These are phyloP conservation scores for Fusarium drepaniforme DNA, from an alignment of 2,329 filamentous ascomycete genomes.

Conservation along the genomic window DNA sequence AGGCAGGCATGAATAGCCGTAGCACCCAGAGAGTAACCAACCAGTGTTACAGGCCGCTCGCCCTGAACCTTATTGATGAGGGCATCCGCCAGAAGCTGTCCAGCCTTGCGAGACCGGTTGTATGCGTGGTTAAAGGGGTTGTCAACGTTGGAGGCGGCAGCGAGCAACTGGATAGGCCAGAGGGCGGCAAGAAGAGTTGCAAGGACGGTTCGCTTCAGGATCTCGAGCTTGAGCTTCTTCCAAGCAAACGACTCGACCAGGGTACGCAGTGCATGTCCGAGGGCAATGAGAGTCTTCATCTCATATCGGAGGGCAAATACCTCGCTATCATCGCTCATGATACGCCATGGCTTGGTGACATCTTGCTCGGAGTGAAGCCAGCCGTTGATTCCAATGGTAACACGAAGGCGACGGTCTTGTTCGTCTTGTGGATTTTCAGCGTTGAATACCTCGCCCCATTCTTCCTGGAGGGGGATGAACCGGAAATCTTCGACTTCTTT, in stretches of 20 bases:
- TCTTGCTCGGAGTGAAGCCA: conserved; percentile 85
- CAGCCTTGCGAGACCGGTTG: conserved; percentile 83
- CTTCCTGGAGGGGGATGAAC: conserved; percentile 78
- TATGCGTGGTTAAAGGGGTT: conserved; percentile 86
- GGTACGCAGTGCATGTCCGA: conserved; percentile 79
- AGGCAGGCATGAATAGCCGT: conserved; percentile 87
- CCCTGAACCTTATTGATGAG: conserved; percentile 86
- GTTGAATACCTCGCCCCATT: conserved; percentile 50
- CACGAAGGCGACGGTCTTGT: conserved; percentile 70
- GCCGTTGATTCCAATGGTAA: conserved; percentile 89
- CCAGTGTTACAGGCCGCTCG: conserved; percentile 81
- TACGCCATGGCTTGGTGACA: conserved; percentile 83
- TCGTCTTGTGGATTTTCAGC: conserved; percentile 36
- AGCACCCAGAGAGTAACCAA: conserved; percentile 87
- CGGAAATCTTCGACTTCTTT: conserved; percentile 85
- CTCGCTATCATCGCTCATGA: conserved; percentile 78
- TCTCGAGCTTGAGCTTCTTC: conserved; percentile 78
- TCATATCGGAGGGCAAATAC: conserved; percentile 90
- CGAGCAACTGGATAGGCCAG: conserved; percentile 76
- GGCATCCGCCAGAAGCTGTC: conserved; percentile 83
- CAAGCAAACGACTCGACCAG: conserved; percentile 83
- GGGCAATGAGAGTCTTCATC: conserved; percentile 78
- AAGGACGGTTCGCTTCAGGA: conserved; percentile 79
- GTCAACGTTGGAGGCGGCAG: conserved; percentile 77
- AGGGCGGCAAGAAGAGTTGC: conserved; percentile 76